Evolutionary conservation across 2,329 filamentous ascomycete species (phyloP), one percentile per base, ranked within the genome.

Genomic region (Penicillium sp.): DNA sequence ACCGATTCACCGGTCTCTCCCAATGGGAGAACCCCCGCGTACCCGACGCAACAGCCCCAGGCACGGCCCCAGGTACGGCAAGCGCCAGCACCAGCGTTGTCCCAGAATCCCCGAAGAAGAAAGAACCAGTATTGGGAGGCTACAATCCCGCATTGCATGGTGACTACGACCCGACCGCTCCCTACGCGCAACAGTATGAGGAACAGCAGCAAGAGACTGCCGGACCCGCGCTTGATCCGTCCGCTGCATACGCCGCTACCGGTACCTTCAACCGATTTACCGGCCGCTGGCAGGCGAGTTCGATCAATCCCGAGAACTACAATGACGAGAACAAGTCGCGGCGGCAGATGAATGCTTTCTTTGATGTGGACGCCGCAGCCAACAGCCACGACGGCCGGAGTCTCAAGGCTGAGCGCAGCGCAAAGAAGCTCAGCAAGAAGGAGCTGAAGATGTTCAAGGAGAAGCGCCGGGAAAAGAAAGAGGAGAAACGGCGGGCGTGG

Each of bases 61-160:
- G 9, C 6, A 31, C 27, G 7, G 31, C 31, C 24, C 24, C 68
- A 18, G 68, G 69, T 37, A 69, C 70, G 19, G 67, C 67, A 22
- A 61, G 65, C 31, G 62, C 58, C 22, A 61, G 65, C 35, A 62
- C 58, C 61, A 64, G 73, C 61, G 60, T 70, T 68, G 5, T 76
- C 74, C 6, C 64, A 71, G 55, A 72, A 74, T 58, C 69, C 33
- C 59, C 66, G 36, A 60, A 70, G 49, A 66, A 67, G 61, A 72
- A 72, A 66, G 66, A 77, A 55, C 78, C 85, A 22, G 84, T 83
- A 5, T 63, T 69, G 11, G 88, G 89, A 59, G 92, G 94, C 61
- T 99, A 99, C 79, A 96, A 98, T 73, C 95, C 95, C 1, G 90
- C 92, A 24, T 94, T 99, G 47, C 95, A 99, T 74, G 95, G 95